Evolutionary conservation across 1,139 yeast species (phyloP).

Genomic region (Zhuliangozyma blackwelliae): DNA sequence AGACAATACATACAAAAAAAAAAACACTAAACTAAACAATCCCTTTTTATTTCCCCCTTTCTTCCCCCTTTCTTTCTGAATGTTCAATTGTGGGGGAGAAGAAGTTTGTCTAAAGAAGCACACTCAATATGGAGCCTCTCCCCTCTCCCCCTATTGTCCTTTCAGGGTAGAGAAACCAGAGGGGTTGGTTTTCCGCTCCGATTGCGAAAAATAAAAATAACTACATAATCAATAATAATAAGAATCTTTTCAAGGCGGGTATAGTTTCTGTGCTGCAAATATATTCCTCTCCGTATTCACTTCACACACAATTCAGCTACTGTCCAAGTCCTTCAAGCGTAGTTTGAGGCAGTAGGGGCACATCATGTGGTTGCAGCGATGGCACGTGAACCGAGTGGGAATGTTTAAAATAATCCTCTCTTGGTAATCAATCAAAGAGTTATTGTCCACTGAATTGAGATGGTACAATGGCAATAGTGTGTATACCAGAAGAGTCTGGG

Average conservation of each 20-base stretch:
- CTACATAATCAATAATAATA: not conserved
- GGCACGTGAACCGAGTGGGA: conserved; percentile 40
- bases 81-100: too few species aligned
- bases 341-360: conserved; percentile 50
- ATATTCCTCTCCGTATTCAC: not conserved
- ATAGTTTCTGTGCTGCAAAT: not conserved
- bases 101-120: too few species aligned
- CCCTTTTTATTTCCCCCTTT: too few species aligned
- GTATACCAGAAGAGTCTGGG: too few species aligned
- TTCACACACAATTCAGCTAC: not conserved
- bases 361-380: conserved; percentile 50
- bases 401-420: conserved; percentile 14
- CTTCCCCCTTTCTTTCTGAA: too few species aligned
- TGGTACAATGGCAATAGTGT: conserved; percentile 6
- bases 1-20: too few species aligned
- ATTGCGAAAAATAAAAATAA: too few species aligned
- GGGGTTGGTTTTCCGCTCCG: too few species aligned
- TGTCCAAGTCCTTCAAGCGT: conserved; percentile 32
- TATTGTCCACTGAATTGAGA: conserved; percentile 4
- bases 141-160: too few species aligned
- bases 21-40: too few species aligned
- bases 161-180: too few species aligned
- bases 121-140: too few species aligned
- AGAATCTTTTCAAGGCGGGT: not conserved
- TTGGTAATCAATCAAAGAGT: conserved; percentile 7